These are phyloP conservation scores for Ustilago trichophora DNA, from an alignment of 1,284 basidiomycete species.

Conservation along the genomic window DNA sequence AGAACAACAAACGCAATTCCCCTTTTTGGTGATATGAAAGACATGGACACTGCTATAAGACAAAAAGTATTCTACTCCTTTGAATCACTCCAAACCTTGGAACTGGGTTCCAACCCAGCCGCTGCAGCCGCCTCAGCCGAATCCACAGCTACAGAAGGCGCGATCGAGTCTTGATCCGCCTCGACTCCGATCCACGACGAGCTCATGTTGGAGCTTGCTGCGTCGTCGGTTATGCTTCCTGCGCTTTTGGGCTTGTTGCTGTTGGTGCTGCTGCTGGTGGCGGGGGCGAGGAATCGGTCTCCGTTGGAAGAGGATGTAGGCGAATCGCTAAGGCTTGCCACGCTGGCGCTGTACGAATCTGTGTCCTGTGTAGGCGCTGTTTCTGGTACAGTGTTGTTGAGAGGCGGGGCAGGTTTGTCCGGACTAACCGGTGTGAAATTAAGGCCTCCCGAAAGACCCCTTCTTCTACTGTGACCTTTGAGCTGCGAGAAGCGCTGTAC, in stretches of 20 bases:
- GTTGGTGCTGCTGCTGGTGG: too few relatives aligned
- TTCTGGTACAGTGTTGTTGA: background rate
- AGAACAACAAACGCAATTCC: too few relatives aligned
- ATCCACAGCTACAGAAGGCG: constrained; percentile 5
- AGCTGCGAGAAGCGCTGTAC: constrained; percentile 15
- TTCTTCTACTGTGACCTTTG: constrained; percentile 1
- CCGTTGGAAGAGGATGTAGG: constrained; percentile 11
- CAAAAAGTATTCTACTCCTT: background rate
- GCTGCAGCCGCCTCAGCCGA: constrained; percentile 15
- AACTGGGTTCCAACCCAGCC: constrained; percentile 18
- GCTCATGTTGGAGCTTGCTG: constrained; percentile 26
- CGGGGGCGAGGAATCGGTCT: too few relatives aligned
- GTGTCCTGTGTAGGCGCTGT: background rate
- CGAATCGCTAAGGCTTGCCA: constrained; percentile 29
- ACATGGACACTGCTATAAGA: too few relatives aligned
- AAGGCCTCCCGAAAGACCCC: constrained; percentile 34
- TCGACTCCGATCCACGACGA: constrained; percentile 46
- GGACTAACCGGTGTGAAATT: constrained; percentile 42
- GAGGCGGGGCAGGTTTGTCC: background rate
- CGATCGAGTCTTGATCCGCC: background rate
- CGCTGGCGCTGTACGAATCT: constrained; percentile 16
- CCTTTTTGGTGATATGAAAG: too few relatives aligned
- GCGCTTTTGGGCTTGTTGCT: background rate
- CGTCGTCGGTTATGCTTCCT: constrained; percentile 3
- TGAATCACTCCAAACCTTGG: constrained; percentile 1